Base-by-base conservation (phyloP, 805 yeast species). In the Komagataella kurtzmanii region DNA sequence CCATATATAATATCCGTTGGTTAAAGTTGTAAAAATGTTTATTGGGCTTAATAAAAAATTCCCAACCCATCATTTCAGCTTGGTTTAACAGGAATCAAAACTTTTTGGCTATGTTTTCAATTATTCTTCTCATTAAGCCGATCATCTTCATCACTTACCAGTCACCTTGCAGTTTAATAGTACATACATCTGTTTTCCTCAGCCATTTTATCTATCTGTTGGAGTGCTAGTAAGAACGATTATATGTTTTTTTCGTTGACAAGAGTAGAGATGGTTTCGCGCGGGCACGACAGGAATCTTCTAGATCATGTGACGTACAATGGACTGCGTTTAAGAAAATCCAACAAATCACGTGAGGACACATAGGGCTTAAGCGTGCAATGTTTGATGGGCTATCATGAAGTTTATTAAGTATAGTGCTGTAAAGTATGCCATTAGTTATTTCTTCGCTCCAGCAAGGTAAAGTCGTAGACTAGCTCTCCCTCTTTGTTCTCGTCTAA, bases 151-250 rank as follows among this genome's bases (percentile, higher is more conserved):
- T 23, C n/a, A 24, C 2, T n/a, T 7, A 23, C 19, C 19, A 48
- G 24, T 50, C 44, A 44, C 17, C 14, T 46, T 46, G 47, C 50
- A 19, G 46, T 43, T 49, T 44, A 49, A 57, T 21, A 30, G 53
- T 63, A 86, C 96, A 76, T 88, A 87, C 96, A 85, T 88, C 96
- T 88, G 80, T 88, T 95, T 73, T 95, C 84, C 81, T 87, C 95
- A 80, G 95, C 89, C 96, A 88, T 88, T 76, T 73, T 80, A 62
- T 30, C 40, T 30, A 30, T 30, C 40, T 10, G 40, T 30, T 30
- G 40, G 40, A 30, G 40, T 30, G 40, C 40, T 30, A 30, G 40
- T 30, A 30, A 30, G 40, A 30, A 30, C 40, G 40, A 30, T 10
- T 30, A 30, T 30, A 30, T 30, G 40, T 30, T 30, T 30, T 30